Conservation (phyloP, 768 basidiomycete genomes). For the Tricholoma hemisulphureum region DNA sequence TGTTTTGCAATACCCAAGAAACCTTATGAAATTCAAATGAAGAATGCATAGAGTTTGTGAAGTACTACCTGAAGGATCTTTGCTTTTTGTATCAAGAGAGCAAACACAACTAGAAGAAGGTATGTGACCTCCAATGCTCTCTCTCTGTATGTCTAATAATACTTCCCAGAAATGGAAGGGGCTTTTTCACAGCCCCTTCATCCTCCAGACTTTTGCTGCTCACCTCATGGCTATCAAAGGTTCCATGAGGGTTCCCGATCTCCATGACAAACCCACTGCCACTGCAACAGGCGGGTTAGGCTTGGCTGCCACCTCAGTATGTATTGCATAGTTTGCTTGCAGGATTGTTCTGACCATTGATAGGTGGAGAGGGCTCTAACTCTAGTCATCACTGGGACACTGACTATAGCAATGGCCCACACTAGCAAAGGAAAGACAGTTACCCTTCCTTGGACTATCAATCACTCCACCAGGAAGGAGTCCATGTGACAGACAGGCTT, state of each 20-base stretch:
- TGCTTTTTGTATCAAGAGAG: too few species aligned
- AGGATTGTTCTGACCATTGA: neutral
- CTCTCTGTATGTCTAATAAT: neutral
- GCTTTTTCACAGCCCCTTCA: too few species aligned
- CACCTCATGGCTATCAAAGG: too few species aligned
- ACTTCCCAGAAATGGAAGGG: neutral
- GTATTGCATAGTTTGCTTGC: neutral
- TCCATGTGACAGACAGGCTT: neutral
- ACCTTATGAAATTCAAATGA: neutral
- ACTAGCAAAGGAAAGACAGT: neutral
- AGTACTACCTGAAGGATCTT: too few species aligned
- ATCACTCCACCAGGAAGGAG: neutral
- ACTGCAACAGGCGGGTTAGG: neutral
- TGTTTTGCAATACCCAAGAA: too few species aligned
- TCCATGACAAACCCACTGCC: neutral
- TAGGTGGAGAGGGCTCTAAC: neutral
- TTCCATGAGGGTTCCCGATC: too few species aligned
- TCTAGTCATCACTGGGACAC: neutral
- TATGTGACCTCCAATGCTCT: neutral
- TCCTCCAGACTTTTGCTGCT: too few species aligned
- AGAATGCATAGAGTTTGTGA: neutral
- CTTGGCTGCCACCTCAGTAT: neutral
- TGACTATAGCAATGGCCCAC: neutral
- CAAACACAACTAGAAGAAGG: neutral
- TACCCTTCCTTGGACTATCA: neutral